Conservation (phyloP, 768 basidiomycete species). For the Pulveroboletus sp. region DNA sequence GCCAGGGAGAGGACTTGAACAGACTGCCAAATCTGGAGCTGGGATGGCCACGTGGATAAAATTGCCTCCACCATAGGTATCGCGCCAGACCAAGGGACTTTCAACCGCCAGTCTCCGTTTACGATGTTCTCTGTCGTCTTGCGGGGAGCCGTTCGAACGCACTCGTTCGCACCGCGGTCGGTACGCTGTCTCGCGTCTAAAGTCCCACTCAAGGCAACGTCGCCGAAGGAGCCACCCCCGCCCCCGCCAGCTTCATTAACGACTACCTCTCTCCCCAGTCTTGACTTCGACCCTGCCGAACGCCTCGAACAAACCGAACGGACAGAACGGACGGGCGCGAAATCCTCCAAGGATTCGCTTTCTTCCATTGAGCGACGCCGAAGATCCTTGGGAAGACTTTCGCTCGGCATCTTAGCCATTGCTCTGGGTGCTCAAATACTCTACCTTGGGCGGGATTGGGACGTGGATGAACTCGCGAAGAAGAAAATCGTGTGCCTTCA, state of each 20-base stretch:
- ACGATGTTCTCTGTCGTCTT: constrained; percentile 22
- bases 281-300: constrained; percentile 63
- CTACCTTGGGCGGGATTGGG: constrained; percentile 78
- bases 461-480: constrained; percentile 58
- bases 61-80: too few species aligned
- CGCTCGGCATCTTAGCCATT: constrained; percentile 48
- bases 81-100: too few species aligned
- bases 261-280: constrained; percentile 38
- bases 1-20: too few species aligned
- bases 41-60: too few species aligned
- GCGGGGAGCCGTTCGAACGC: constrained; percentile 22
- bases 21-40: too few species aligned
- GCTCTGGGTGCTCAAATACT: constrained; percentile 54
- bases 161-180: constrained; percentile 12
- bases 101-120: not conserved
- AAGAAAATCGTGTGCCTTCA: constrained; percentile 53
- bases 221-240: constrained; percentile 3
- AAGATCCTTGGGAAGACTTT: constrained; percentile 49
- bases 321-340: constrained; percentile 63
- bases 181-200: constrained; percentile 22
- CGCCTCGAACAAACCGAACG: constrained; percentile 37
- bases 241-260: constrained; percentile 4
- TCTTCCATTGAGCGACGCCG: constrained; percentile 75
- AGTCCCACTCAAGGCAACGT: constrained; percentile 13
- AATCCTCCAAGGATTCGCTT: constrained; percentile 71